phyloP scores from a whole-genome alignment of 1,284 basidiomycete genomes.

The Trametes pubescens region DNA sequence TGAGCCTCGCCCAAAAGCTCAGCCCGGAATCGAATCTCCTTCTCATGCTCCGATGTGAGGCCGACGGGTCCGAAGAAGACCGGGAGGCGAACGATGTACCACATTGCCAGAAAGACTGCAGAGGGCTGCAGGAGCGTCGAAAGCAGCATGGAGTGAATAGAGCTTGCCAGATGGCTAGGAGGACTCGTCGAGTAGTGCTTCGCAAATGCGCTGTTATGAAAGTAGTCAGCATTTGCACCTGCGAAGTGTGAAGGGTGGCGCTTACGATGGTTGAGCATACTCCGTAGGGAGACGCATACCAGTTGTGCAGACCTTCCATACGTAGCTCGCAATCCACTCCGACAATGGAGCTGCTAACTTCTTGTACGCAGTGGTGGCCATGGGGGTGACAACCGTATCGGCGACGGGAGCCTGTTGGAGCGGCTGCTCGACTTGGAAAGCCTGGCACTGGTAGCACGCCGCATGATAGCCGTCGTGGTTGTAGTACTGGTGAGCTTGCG shows the following conservation, averaged over 20 bases:
- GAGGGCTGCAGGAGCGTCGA: slow-evolving; percentile 86
- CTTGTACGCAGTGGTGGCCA: slow-evolving; percentile 67
- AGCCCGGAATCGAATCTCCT: slow-evolving; percentile 69
- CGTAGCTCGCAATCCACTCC: slow-evolving; percentile 78
- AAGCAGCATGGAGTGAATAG: slow-evolving; percentile 74
- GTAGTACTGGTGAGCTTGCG: slow-evolving; percentile 34
- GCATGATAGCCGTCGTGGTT: slow-evolving; percentile 39
- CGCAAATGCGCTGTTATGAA: slow-evolving; percentile 40
- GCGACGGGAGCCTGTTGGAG: slow-evolving; percentile 40
- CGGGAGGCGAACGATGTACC: slow-evolving; percentile 85
- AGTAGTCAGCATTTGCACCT: slow-evolving; percentile 12
- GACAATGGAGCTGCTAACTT: slow-evolving; percentile 77
- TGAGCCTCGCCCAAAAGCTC: slow-evolving; percentile 63
- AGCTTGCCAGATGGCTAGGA: slow-evolving; percentile 64
- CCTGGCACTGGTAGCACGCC: slow-evolving; percentile 42
- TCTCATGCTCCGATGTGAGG: slow-evolving; percentile 50
- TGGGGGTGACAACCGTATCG: slow-evolving; percentile 56
- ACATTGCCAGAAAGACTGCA: slow-evolving; percentile 79
- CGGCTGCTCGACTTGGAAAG: slow-evolving; percentile 32
- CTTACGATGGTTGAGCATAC: slow-evolving; percentile 43
- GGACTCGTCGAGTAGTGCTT: slow-evolving; percentile 55
- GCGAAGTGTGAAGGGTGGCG: not conserved
- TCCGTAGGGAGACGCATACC: slow-evolving; percentile 62
- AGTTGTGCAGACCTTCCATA: slow-evolving; percentile 81
- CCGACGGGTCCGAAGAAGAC: slow-evolving; percentile 59